A percentile compares a stretch with the other conserved stretches of the same genome.
Conservation (phyloP, 805 yeast genomes). For the Wickerhamiella australiensis region DNA sequence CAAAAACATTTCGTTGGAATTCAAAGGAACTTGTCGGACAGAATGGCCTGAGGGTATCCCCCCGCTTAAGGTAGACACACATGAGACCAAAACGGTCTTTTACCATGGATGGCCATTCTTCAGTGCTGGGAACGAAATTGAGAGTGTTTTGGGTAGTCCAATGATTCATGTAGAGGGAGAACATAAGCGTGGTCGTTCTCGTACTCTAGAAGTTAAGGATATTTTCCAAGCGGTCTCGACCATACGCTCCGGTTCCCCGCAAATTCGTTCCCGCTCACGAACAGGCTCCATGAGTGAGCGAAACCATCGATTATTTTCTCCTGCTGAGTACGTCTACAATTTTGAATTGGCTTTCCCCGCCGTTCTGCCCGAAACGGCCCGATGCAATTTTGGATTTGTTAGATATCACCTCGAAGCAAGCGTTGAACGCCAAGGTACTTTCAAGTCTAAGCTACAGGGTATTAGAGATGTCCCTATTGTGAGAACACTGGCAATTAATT, state of each 20-base stretch:
- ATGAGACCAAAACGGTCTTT: conserved; percentile 53
- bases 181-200: conserved; percentile 1
- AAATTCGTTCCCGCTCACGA: conserved; percentile 7
- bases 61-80: conserved; percentile 58
- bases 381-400: conserved; percentile 73
- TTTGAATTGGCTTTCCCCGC: conserved; percentile 83
- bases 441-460: conserved; percentile 63
- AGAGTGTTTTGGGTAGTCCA: conserved; percentile 10
- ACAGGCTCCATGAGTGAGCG: conserved; percentile 15
- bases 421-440: conserved; percentile 71
- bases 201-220: conserved; percentile 11
- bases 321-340: conserved; percentile 87
- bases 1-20: conserved; percentile 46
- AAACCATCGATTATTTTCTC: conserved; percentile 44
- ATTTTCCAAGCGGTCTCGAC: conserved; percentile 6
- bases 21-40: conserved; percentile 61
- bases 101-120: conserved; percentile 90
- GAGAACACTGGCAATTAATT: conserved; percentile 63
- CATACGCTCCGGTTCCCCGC: conserved; percentile 7
- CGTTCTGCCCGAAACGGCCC: conserved; percentile 66
- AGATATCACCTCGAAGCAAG: conserved; percentile 55
- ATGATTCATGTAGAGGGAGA: conserved; percentile 10
- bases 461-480: conserved; percentile 52
- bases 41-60: conserved; percentile 99
- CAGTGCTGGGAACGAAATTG: conserved; percentile 27